Conservation (phyloP, 257 asterid species). For the Phtheirospermum japonicum region DNA sequence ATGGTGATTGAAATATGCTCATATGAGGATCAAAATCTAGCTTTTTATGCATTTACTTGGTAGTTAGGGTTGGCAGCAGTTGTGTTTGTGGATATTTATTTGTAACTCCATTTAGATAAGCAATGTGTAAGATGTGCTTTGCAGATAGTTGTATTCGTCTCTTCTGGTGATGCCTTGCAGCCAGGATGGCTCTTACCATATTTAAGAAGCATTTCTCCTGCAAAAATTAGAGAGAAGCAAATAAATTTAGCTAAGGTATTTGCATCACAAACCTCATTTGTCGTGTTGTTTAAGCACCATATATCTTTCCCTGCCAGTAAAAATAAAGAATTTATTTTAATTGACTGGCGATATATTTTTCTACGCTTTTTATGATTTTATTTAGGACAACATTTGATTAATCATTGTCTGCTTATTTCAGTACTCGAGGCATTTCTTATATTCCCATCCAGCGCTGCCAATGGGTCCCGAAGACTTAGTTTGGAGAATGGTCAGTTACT, state of each 20-base stretch:
- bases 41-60: constrained; percentile 15
- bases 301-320: not conserved
- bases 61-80: constrained; percentile 15
- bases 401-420: no score
- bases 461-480: constrained; percentile 93
- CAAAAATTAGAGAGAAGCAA: constrained; percentile 66
- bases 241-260: constrained; percentile 74
- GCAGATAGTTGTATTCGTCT: constrained; percentile 84
- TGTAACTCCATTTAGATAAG: constrained; percentile 17
- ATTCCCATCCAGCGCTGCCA: constrained; percentile 92
- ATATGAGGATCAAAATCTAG: constrained; percentile 5
- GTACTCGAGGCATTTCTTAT: constrained; percentile 80
- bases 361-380: no score
- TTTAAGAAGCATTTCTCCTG: constrained; percentile 58
- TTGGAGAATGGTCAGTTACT: constrained; percentile 86
- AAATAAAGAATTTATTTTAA: not conserved
- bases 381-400: no score
- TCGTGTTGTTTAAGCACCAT: constrained; percentile 19
- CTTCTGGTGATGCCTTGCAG: constrained; percentile 73
- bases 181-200: constrained; percentile 78
- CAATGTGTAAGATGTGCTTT: constrained; percentile 14
- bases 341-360: not conserved
- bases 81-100: constrained; percentile 2
- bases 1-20: not conserved
- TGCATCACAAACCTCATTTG: constrained; percentile 23